These are phyloP conservation scores for Aspergillus latus DNA, from an alignment of 2,329 filamentous ascomycete genomes.

Conservation along the genomic window DNA sequence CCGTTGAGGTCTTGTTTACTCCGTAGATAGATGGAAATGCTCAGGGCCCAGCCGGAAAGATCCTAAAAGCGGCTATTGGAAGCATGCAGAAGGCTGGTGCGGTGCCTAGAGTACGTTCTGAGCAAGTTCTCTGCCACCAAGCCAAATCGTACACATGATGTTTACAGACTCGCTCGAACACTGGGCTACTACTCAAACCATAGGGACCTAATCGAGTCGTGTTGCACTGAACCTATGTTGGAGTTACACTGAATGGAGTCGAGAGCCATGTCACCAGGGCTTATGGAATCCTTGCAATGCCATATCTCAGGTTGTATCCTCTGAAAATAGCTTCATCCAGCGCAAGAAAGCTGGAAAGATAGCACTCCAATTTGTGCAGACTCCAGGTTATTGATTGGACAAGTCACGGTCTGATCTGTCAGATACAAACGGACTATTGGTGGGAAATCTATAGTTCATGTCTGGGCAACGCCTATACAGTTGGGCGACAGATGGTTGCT, in stretches of 20 bases:
- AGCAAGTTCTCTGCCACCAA: not conserved
- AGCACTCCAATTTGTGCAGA: not conserved
- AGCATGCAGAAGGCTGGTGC: not conserved
- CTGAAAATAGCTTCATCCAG: not conserved
- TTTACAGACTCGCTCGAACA: not conserved
- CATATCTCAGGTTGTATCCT: not conserved
- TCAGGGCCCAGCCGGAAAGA: not conserved
- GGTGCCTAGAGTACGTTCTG: not conserved
- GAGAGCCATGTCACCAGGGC: not conserved
- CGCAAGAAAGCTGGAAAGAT: not conserved
- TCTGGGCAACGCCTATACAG: not conserved
- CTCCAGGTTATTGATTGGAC: not conserved
- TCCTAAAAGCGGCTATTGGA: not conserved
- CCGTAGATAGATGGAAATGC: not conserved
- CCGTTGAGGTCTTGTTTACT: not conserved
- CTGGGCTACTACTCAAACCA: not conserved
- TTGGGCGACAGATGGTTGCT: no score
- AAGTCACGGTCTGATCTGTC: constrained; percentile 3
- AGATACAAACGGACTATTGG: constrained; percentile 8
- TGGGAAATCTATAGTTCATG: not conserved
- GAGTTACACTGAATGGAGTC: not conserved
- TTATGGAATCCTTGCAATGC: not conserved
- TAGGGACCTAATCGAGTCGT: not conserved
- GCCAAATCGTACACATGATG: not conserved
- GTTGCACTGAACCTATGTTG: not conserved